Conservation (phyloP, 441 rosid species). For the Erodium chrysanthum region DNA sequence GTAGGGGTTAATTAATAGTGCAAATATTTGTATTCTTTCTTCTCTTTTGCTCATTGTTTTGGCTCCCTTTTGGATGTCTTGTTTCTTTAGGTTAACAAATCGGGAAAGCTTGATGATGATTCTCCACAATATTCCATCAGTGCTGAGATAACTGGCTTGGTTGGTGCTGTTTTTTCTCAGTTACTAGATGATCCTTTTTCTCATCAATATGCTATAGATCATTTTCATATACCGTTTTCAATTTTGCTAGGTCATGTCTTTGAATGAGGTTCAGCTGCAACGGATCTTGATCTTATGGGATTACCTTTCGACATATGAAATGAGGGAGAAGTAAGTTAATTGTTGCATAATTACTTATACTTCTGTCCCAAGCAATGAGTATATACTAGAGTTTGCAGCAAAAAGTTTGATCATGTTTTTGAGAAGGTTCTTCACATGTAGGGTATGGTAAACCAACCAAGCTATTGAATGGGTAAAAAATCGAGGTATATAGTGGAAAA, state of each 20-base stretch:
- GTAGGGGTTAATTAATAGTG: neutral
- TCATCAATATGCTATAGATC: constrained; percentile 11
- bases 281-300: constrained; percentile 60
- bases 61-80: constrained; percentile 12
- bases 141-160: constrained; percentile 65
- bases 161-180: constrained; percentile 26
- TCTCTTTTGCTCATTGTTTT: neutral
- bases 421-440: neutral
- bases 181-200: neutral
- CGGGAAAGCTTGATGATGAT: constrained; percentile 61
- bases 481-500: neutral
- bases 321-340: constrained; percentile 72
- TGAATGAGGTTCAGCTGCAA: constrained; percentile 71
- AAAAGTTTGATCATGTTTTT: neutral
- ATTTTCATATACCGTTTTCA: constrained; percentile 18
- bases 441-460: neutral
- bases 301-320: constrained; percentile 53
- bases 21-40: neutral
- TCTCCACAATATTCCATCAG: constrained; percentile 67
- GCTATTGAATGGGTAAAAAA: neutral
- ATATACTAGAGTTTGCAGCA: neutral
- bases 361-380: neutral
- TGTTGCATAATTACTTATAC: constrained; percentile 14
- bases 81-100: constrained; percentile 51
- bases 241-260: constrained; percentile 40